phyloP scores from a whole-genome alignment of 2,329 filamentous ascomycete genomes.

The Claviceps digitariae region DNA sequence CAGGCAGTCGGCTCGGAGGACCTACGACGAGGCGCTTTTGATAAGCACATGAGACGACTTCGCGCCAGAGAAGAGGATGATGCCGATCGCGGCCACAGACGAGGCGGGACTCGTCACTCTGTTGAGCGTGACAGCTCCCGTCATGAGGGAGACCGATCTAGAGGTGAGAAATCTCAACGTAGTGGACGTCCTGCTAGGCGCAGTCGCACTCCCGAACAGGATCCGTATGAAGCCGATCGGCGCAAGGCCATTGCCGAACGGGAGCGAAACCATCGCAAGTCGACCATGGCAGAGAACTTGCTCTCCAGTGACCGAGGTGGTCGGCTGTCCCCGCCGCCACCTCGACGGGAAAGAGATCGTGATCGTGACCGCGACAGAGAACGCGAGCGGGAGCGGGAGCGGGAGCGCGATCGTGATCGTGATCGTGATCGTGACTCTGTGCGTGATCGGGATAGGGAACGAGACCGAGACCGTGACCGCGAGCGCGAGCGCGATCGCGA shows the following conservation, averaged over 20 bases:
- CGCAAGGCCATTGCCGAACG: slow-evolving; percentile 87
- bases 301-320: slow-evolving; percentile 38
- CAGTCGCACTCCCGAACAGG: slow-evolving; percentile 80
- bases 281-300: slow-evolving; percentile 52
- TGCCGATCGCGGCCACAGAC: slow-evolving; percentile 48
- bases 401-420: slow-evolving; percentile 17
- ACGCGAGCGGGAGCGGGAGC: slow-evolving; percentile 20
- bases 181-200: slow-evolving; percentile 44
- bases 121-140: slow-evolving; percentile 41
- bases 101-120: slow-evolving; percentile 39
- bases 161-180: slow-evolving; percentile 51
- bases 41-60: slow-evolving; percentile 82
- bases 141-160: slow-evolving; percentile 44
- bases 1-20: slow-evolving; percentile 73
- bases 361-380: slow-evolving; percentile 25
- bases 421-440: slow-evolving; percentile 16
- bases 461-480: slow-evolving; percentile 17
- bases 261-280: slow-evolving; percentile 83
- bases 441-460: slow-evolving; percentile 18
- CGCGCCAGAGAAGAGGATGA: slow-evolving; percentile 87
- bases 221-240: slow-evolving; percentile 90
- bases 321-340: slow-evolving; percentile 27
- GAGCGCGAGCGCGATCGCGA: slow-evolving; percentile 20
- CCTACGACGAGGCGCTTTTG: slow-evolving; percentile 68
- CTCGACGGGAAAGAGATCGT: slow-evolving; percentile 27